Percentiles rank a stretch among this genome's conserved stretches.
Evolutionary conservation across 306 rosid species (phyloP).

Genomic region (Nissolia schottii): DNA sequence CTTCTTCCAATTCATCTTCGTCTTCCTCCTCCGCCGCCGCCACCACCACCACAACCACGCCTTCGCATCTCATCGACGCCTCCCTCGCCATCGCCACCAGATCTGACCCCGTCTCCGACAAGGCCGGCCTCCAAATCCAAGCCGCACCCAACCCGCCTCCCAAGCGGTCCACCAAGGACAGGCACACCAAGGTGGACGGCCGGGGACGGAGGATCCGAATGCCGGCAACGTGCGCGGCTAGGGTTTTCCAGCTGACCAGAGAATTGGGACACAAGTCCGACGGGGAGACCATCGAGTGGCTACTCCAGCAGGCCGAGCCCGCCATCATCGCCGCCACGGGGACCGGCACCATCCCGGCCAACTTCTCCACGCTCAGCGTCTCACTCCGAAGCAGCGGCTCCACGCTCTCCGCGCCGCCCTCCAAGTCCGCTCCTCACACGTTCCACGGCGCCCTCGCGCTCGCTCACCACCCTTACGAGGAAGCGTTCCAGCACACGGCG

Average conservation of each 20-base stretch:
- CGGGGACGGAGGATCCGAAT: conserved; percentile 90
- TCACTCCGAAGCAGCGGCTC: conserved; percentile 79
- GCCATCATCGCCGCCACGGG: conserved; percentile 86
- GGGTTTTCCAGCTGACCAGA: conserved; percentile 83
- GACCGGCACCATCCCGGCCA: conserved; percentile 87
- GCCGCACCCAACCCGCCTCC: conserved; percentile 1
- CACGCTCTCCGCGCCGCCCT: conserved; percentile 68
- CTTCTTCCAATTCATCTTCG: conserved; percentile 29
- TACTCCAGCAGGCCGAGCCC: conserved; percentile 87
- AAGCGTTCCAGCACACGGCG: conserved; percentile 55
- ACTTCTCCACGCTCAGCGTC: conserved; percentile 71
- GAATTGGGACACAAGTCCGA: conserved; percentile 90
- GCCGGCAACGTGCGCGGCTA: conserved; percentile 93
- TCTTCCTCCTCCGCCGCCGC: conserved; percentile 38
- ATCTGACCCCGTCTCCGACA: conserved; percentile 48
- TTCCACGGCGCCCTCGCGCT: conserved; percentile 70
- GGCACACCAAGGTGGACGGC: conserved; percentile 90
- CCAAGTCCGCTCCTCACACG: conserved; percentile 66
- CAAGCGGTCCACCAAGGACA: conserved; percentile 80
- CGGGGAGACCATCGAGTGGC: conserved; percentile 94
- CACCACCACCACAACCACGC: conserved; percentile 21
- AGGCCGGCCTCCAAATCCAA: conserved; percentile 12
- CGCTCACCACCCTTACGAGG: conserved; percentile 70
- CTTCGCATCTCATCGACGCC: conserved; percentile 61
- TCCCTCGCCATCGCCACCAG: conserved; percentile 88